Evolutionary conservation across 805 yeast genomes (phyloP).

Genomic region (Starmerella geochares): DNA sequence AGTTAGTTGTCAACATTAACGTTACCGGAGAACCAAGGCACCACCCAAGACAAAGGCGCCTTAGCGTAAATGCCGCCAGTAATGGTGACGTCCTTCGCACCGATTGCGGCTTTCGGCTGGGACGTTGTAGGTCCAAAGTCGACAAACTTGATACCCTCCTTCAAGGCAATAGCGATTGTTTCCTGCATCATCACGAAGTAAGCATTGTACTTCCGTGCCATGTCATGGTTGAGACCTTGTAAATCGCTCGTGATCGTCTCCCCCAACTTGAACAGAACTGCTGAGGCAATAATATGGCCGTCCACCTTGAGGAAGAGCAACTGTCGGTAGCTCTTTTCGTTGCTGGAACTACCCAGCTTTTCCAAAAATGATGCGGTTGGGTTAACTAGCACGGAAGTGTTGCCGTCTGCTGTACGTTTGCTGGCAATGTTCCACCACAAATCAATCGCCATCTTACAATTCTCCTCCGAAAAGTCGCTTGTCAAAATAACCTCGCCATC

Average conservation of each 20-base stretch:
- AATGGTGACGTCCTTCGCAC: conserved; percentile 33
- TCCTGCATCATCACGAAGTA: conserved; percentile 42
- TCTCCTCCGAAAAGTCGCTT: conserved; percentile 29
- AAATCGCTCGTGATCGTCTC: conserved; percentile 39
- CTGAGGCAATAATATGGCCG: conserved; percentile 35
- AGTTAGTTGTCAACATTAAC: conserved; percentile 21
- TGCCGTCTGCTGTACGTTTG: conserved; percentile 33
- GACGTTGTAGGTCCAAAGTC: conserved; percentile 42
- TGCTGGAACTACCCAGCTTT: conserved; percentile 29
- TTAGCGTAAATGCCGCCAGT: conserved; percentile 34
- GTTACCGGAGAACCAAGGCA: conserved; percentile 24
- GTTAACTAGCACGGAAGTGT: conserved; percentile 33
- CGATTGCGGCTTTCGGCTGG: conserved; percentile 37
- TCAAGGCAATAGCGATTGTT: conserved; percentile 36
- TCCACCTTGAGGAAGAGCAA: conserved; percentile 35
- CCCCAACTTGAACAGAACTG: conserved; percentile 37
- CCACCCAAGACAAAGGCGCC: conserved; percentile 24
- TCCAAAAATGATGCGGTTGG: conserved; percentile 32
- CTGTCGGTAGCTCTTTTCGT: conserved; percentile 29
- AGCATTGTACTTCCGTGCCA: conserved; percentile 35
- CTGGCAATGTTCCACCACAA: conserved; percentile 37
- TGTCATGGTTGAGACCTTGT: conserved; percentile 38
- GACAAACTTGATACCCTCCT: conserved; percentile 34
- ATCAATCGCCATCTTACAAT: conserved; percentile 31
- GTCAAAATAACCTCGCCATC: conserved; percentile 34